Base-by-base conservation (phyloP, 202 grass and related monocot species). In the Dendrocalamus latiflorus region DNA sequence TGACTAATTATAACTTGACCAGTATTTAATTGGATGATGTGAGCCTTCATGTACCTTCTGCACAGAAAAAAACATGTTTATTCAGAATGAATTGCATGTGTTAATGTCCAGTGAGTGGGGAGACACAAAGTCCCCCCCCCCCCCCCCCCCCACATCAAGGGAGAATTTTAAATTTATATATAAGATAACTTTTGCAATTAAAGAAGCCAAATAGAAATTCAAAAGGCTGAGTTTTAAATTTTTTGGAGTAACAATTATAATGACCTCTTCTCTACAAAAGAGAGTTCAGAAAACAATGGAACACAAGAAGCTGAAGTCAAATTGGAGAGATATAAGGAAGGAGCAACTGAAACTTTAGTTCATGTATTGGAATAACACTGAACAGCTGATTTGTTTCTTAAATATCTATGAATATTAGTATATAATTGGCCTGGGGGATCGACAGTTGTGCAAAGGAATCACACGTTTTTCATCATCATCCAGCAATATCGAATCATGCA, bases 391-490 rank as follows among this genome's bases (percentile, higher is more conserved):
- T 17, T 37, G 22, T 22, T 28, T 16, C 53, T 62, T n/a, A 33
- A 33, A 77, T 47, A 36, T 41, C 4, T 71, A 49, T 44, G 2
- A 81, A 59, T 51, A 77, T 22, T 53, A 67, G 10, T 14, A 18
- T 13, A 22, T 66, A 4, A 66, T 9, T 33, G 53, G 47, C 36
- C 37, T 59, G 59, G 53, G 50, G 66, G 4, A 43, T 55, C 22
- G 67, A 22, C 77, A 68, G 41, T 67, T 57, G 11, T 78, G 41
- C 41, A 82, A 70, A 61, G 18, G 78, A 67, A 81, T 37, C 83
- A 53, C 88, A 90, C 88, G 88, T 86, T 90, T 90, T 86, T 54
- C 78, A 86, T 86, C 84, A 69, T 73, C 72, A 47, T 51, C 49
- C 24, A 25, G 50, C 66, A 78, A 11, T 81, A 81, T 24, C 72